These are phyloP conservation scores for Curvularia verruculosa DNA, from an alignment of 2,329 filamentous ascomycete species.

Conservation along the genomic window DNA sequence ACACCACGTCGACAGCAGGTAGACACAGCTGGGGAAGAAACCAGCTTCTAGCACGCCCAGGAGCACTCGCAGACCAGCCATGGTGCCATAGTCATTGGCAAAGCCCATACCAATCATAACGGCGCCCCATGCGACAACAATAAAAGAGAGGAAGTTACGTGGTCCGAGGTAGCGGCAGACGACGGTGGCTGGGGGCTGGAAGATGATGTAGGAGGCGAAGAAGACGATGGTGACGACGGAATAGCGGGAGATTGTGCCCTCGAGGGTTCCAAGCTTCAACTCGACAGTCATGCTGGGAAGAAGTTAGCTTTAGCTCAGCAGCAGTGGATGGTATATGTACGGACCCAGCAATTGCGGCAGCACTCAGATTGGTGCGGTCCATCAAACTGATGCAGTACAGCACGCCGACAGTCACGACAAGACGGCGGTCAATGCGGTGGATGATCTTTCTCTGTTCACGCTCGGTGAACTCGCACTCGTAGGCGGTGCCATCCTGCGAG, in stretches of 20 bases:
- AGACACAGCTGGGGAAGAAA: conserved; percentile 53
- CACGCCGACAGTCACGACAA: conserved; percentile 57
- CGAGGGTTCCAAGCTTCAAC: conserved; percentile 37
- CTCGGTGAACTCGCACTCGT: conserved; percentile 57
- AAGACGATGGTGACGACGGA: conserved; percentile 66
- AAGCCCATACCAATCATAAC: conserved; percentile 55
- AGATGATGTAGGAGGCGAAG: conserved; percentile 53
- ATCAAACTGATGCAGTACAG: conserved; percentile 79
- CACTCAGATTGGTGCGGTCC: conserved; percentile 78
- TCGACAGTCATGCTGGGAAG: conserved; percentile 48
- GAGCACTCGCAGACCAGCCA: conserved; percentile 48
- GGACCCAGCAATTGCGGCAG: conserved; percentile 72
- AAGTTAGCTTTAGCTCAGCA: conserved; percentile 27
- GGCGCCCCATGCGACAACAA: conserved; percentile 50
- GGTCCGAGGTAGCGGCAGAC: conserved; percentile 52
- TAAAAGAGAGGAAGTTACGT: conserved; percentile 43
- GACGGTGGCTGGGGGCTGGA: conserved; percentile 51
- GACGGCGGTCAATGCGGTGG: conserved; percentile 66
- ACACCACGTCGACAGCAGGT: conserved; percentile 52
- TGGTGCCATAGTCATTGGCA: conserved; percentile 41
- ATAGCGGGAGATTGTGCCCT: conserved; percentile 43
- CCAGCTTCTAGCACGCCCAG: conserved; percentile 52
- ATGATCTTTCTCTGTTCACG: conserved; percentile 72
- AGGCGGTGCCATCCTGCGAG: conserved; percentile 27
- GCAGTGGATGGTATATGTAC: conserved; percentile 16